phyloP scores from a whole-genome alignment of 1,284 basidiomycete species.

The Mycosarcoma mackinlayi region DNA sequence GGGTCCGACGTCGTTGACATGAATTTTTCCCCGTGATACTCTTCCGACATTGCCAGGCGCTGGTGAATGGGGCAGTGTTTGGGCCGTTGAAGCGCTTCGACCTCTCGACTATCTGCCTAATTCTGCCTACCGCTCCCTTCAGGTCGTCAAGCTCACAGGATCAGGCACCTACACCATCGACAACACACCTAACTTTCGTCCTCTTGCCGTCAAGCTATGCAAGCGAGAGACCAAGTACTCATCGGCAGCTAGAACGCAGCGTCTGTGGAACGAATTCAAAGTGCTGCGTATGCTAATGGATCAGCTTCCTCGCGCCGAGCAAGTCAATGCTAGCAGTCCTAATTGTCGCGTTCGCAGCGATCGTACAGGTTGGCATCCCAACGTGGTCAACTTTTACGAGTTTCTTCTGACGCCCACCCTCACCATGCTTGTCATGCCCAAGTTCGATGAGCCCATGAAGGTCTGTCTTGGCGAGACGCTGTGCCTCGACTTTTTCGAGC shows the following conservation, averaged over 20 bases:
- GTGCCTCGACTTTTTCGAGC: slow-evolving; percentile 53
- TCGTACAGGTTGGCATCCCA: slow-evolving; percentile 49
- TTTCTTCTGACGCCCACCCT: slow-evolving; percentile 51
- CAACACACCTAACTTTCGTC: slow-evolving; percentile 31
- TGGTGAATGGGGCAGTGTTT: slow-evolving; percentile 54
- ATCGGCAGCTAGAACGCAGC: slow-evolving; percentile 42
- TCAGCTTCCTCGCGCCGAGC: slow-evolving; percentile 36
- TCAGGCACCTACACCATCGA: slow-evolving; percentile 30
- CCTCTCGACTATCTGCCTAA: slow-evolving; percentile 37
- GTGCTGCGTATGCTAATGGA: slow-evolving; percentile 45
- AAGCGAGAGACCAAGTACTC: slow-evolving; percentile 43
- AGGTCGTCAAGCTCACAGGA: slow-evolving; percentile 35
- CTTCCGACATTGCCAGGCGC: slow-evolving; percentile 28
- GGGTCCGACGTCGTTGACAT: background rate
- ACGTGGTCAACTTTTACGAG: slow-evolving; percentile 53
- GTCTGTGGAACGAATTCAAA: slow-evolving; percentile 63
- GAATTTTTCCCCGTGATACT: too few relatives aligned
- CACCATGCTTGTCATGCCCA: slow-evolving; percentile 58
- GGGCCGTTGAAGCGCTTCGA: slow-evolving; percentile 29
- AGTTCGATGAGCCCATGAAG: slow-evolving; percentile 57
- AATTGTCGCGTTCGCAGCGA: slow-evolving; percentile 36
- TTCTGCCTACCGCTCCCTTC: slow-evolving; percentile 33
- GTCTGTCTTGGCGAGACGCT: slow-evolving; percentile 49
- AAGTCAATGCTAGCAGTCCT: slow-evolving; percentile 35
- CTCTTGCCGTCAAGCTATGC: slow-evolving; percentile 54